phyloP scores from a whole-genome alignment of 1,284 basidiomycete genomes.

The Quambalaria eucalypti region DNA sequence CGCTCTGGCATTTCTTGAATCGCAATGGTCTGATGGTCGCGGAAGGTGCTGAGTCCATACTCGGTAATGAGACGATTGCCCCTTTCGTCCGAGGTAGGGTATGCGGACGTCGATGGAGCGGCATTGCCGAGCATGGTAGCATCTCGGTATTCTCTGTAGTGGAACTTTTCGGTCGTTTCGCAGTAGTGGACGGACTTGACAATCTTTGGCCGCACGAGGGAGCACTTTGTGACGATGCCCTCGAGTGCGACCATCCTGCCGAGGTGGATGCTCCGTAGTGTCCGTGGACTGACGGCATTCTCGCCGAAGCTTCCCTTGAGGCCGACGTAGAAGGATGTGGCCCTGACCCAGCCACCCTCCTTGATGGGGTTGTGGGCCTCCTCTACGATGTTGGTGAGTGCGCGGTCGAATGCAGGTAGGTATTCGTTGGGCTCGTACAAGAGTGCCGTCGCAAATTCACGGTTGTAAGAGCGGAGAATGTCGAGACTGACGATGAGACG shows the following conservation, averaged over 20 bases:
- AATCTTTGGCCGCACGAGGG: conserved; percentile 96
- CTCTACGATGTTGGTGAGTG: conserved; percentile 66
- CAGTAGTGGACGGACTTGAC: conserved; percentile 93
- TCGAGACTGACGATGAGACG: conserved; percentile 93
- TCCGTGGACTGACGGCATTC: conserved; percentile 92
- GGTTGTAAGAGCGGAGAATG: conserved; percentile 86
- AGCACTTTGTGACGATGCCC: conserved; percentile 96
- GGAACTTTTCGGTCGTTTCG: conserved; percentile 72
- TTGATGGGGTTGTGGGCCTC: conserved; percentile 70
- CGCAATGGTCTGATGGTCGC: conserved; percentile 92
- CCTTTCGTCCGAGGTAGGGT: conserved; percentile 83
- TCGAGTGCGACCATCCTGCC: conserved; percentile 95
- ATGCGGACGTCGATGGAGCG: conserved; percentile 44
- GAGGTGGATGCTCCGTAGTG: conserved; percentile 75
- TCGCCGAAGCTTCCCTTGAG: conserved; percentile 97
- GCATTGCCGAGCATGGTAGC: conserved; percentile 75
- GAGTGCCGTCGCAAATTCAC: conserved; percentile 55
- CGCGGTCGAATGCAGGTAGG: conserved; percentile 84
- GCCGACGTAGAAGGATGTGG: conserved; percentile 66
- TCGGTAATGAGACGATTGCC: conserved; percentile 81
- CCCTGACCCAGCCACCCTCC: conserved; percentile 61
- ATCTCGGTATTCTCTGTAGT: conserved; percentile 85
- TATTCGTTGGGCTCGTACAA: conserved; percentile 80
- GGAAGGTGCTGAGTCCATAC: conserved; percentile 82
- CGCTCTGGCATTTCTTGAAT: conserved; percentile 99